Percentiles rank a stretch among this genome's conserved stretches.
phyloP scores from a whole-genome alignment of 2,329 filamentous ascomycete species.

The Colletotrichum graminicola region DNA sequence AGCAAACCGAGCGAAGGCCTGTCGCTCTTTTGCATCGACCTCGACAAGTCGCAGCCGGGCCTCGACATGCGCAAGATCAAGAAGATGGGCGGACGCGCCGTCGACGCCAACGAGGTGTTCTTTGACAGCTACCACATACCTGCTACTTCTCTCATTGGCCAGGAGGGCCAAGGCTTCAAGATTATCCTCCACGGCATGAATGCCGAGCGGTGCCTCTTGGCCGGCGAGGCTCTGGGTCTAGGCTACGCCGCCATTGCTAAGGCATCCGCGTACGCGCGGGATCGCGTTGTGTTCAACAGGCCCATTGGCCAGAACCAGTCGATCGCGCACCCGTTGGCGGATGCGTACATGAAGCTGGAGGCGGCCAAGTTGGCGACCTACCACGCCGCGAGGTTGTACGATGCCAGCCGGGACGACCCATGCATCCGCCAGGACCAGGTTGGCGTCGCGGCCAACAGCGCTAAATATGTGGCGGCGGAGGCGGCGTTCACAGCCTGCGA shows the following conservation, averaged over 20 bases:
- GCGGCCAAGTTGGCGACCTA: slow-evolving; percentile 75
- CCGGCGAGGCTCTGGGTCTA: slow-evolving; percentile 83
- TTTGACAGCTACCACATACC: slow-evolving; percentile 83
- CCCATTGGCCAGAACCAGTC: slow-evolving; percentile 76
- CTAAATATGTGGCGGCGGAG: slow-evolving; percentile 78
- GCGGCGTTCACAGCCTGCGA: slow-evolving; percentile 74
- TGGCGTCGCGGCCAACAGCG: slow-evolving; percentile 75
- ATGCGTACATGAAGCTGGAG: slow-evolving; percentile 75
- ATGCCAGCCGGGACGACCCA: slow-evolving; percentile 63
- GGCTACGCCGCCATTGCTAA: slow-evolving; percentile 78
- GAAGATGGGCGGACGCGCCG: slow-evolving; percentile 87
- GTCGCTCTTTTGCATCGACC: slow-evolving; percentile 83
- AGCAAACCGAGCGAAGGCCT: slow-evolving; percentile 80
- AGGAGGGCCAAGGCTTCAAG: slow-evolving; percentile 82
- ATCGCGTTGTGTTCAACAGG: slow-evolving; percentile 74
- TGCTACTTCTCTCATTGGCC: slow-evolving; percentile 73
- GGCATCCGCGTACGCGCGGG: slow-evolving; percentile 74
- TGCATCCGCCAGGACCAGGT: slow-evolving; percentile 67
- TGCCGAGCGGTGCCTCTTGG: slow-evolving; percentile 79
- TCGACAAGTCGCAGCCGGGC: slow-evolving; percentile 70
- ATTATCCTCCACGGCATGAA: slow-evolving; percentile 86
- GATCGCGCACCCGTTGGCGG: slow-evolving; percentile 74
- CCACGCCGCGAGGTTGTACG: slow-evolving; percentile 73
- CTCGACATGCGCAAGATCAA: slow-evolving; percentile 79
- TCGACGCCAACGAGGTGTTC: slow-evolving; percentile 90